Conservation (phyloP, 2,329 filamentous ascomycete species). For the Escovopsis sp. region DNA sequence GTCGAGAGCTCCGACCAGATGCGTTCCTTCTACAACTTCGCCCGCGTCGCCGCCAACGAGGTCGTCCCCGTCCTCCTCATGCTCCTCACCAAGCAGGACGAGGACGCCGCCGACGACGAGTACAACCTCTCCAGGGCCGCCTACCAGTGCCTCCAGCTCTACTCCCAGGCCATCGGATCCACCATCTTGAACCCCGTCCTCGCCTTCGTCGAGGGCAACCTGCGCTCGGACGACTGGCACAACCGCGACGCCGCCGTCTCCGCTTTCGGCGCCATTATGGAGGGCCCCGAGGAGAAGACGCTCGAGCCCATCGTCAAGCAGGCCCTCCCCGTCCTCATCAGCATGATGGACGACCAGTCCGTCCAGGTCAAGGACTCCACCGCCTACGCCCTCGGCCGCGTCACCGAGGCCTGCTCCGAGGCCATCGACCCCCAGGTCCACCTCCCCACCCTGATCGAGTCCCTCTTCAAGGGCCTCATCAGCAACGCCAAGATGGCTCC, state of each 20-base stretch:
- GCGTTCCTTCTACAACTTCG: conserved; percentile 91
- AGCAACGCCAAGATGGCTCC: conserved; percentile 93
- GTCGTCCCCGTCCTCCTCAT: conserved; percentile 84
- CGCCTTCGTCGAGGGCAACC: conserved; percentile 78
- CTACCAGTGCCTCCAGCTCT: conserved; percentile 93
- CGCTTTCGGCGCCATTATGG: conserved; percentile 97
- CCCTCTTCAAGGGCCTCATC: conserved; percentile 78
- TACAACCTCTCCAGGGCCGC: conserved; percentile 93
- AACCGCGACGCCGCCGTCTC: conserved; percentile 89
- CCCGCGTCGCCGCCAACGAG: conserved; percentile 79
- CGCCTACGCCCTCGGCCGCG: conserved; percentile 87
- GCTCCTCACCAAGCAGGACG: conserved; percentile 90
- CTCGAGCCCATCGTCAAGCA: conserved; percentile 92
- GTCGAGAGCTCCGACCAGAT: conserved; percentile 68
- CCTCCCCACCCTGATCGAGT: conserved; percentile 70
- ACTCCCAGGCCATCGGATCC: conserved; percentile 77
- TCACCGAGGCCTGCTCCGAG: conserved; percentile 85
- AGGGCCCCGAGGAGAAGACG: conserved; percentile 85
- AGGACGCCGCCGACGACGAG: conserved; percentile 91
- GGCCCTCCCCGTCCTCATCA: conserved; percentile 79
- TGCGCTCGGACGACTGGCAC: conserved; percentile 88
- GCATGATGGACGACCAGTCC: conserved; percentile 78
- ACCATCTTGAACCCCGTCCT: conserved; percentile 79
- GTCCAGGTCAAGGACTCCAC: conserved; percentile 92
- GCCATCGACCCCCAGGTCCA: conserved; percentile 77